These are phyloP conservation scores for Fusarium musae DNA, from an alignment of 2,329 filamentous ascomycete genomes.

Conservation along the genomic window DNA sequence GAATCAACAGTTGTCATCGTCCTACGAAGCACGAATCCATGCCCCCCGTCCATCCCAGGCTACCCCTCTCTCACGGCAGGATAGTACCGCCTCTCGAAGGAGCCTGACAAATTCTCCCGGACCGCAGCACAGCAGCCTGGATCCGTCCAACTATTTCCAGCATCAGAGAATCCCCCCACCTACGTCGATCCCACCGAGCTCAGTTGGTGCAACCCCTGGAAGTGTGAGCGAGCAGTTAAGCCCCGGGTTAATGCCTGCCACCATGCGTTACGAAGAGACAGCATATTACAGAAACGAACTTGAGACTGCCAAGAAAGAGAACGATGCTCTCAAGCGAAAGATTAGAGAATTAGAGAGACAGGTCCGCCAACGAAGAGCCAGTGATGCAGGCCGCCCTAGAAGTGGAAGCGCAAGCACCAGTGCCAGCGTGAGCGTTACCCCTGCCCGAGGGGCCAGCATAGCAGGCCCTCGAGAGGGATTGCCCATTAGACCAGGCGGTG, in stretches of 20 bases:
- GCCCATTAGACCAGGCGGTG: constrained; percentile 43
- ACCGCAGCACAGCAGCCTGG: constrained; percentile 57
- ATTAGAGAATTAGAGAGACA: constrained; percentile 71
- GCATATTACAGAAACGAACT: constrained; percentile 69
- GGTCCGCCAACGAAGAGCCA: constrained; percentile 60
- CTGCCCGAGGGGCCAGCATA: constrained; percentile 55
- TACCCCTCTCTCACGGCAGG: constrained; percentile 62
- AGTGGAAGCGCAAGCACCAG: constrained; percentile 66
- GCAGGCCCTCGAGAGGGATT: constrained; percentile 57
- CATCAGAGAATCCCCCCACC: constrained; percentile 56
- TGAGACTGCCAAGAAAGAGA: constrained; percentile 71
- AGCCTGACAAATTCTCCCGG: constrained; percentile 63
- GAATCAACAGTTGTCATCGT: constrained; percentile 50
- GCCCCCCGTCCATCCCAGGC: constrained; percentile 59
- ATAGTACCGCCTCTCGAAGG: constrained; percentile 64
- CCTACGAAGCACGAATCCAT: constrained; percentile 54
- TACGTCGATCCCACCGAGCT: constrained; percentile 49
- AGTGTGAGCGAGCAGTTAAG: constrained; percentile 58
- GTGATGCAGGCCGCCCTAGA: constrained; percentile 58
- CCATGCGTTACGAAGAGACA: constrained; percentile 71
- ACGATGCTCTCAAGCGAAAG: constrained; percentile 69
- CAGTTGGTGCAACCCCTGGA: constrained; percentile 55
- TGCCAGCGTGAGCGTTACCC: constrained; percentile 58
- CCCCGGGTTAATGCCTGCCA: constrained; percentile 66
- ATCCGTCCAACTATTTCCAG: constrained; percentile 60